A percentile compares a stretch with the other conserved stretches of the same genome.
phyloP scores from a whole-genome alignment of 2,329 filamentous ascomycete genomes.

The Pestalotiopsis sp. region DNA sequence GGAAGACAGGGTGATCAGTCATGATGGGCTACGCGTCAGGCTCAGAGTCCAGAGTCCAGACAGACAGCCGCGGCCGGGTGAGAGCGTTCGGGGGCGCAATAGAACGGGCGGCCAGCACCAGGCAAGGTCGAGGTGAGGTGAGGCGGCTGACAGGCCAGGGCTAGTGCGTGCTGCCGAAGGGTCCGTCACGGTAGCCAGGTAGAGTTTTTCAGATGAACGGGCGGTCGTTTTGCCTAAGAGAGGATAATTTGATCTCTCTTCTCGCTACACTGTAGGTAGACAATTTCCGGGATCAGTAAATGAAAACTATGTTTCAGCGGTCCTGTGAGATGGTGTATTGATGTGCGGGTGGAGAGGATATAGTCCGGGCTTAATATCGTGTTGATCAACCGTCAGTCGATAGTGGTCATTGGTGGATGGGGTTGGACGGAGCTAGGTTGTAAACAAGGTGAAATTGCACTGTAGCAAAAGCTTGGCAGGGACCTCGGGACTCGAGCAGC shows the following conservation, averaged over 20 bases:
- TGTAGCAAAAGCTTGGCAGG: background rate
- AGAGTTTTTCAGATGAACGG: background rate
- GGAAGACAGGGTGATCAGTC: slow-evolving; percentile 46
- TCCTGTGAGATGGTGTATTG: background rate
- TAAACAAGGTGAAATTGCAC: background rate
- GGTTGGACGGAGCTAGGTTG: background rate
- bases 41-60: no score
- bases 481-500: background rate
- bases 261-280: background rate
- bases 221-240: background rate
- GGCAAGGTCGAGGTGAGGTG: background rate
- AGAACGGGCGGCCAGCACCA: background rate
- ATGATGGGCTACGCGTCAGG: background rate
- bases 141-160: background rate
- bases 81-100: background rate
- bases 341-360: slow-evolving; percentile 1
- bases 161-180: background rate
- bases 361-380: slow-evolving; percentile 1
- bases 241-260: background rate
- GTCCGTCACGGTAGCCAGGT: background rate
- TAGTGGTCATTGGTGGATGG: background rate
- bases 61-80: background rate
- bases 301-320: slow-evolving; percentile 8
- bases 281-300: background rate
- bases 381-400: background rate